Evolutionary conservation across 345 rosid species (phyloP).

Genomic region (Hypericum androsaemum): DNA sequence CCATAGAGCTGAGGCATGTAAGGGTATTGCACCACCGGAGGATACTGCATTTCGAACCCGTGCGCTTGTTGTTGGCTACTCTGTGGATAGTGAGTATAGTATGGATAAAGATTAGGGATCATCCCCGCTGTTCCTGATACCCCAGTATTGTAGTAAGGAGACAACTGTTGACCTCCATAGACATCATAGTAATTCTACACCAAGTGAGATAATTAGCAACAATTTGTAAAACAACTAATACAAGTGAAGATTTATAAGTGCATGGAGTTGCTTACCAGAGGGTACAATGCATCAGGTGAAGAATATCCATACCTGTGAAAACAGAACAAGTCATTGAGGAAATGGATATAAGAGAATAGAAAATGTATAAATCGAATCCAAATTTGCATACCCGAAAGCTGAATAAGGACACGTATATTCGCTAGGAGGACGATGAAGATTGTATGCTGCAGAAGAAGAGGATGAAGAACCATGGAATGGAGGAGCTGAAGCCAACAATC

Average conservation of each 20-base stretch:
- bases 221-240: no score
- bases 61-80: conserved; percentile 31
- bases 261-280: conserved; percentile 25
- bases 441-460: conserved; percentile 13
- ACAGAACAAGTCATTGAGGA: no score
- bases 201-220: not conserved
- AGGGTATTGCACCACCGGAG: conserved; percentile 62
- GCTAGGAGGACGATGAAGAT: conserved; percentile 36
- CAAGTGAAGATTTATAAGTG: no score
- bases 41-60: conserved; percentile 52
- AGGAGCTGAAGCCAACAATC: conserved; percentile 34
- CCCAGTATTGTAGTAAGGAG: conserved; percentile 49
- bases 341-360: not conserved
- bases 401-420: conserved; percentile 56
- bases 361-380: conserved; percentile 6
- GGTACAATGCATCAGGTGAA: conserved; percentile 55
- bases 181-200: conserved; percentile 65
- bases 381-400: conserved; percentile 49
- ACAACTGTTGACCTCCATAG: conserved; percentile 70
- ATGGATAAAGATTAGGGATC: conserved; percentile 50
- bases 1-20: conserved; percentile 48
- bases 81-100: conserved; percentile 55
- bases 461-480: conserved; percentile 12
- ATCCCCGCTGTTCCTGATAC: conserved; percentile 51
- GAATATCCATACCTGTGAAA: conserved; percentile 53